These are phyloP conservation scores for Colletotrichum higginsianum DNA, from an alignment of 2,329 filamentous ascomycete species.

Conservation along the genomic window DNA sequence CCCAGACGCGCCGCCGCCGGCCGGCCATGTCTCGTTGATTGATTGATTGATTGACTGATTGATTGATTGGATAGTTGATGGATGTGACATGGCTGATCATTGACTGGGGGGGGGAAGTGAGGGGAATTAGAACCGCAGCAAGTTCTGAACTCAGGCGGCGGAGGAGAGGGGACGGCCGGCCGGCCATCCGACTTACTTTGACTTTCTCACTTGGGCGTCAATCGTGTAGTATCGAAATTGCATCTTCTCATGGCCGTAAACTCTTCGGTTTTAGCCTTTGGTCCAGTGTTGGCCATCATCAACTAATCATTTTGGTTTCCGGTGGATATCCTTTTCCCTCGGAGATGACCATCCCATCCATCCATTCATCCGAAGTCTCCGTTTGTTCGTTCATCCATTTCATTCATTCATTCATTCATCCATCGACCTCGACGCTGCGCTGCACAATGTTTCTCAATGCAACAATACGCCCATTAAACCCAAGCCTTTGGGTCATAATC, in stretches of 20 bases:
- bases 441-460: not conserved
- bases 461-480: not conserved
- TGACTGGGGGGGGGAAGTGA: no score
- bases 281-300: no score
- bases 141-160: not conserved
- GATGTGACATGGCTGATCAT: slow-evolving; percentile 25
- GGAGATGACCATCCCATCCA: not conserved
- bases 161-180: not conserved
- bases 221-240: slow-evolving; percentile 14
- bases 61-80: slow-evolving; percentile 17
- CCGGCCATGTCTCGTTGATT: slow-evolving; percentile 29
- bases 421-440: not conserved
- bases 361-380: slow-evolving; percentile 6
- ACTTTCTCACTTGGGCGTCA: slow-evolving; percentile 9
- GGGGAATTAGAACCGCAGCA: not conserved
- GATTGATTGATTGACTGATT: slow-evolving; percentile 16
- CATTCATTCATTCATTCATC: not conserved
- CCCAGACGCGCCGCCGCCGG: not conserved
- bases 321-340: no score
- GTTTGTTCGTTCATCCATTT: no score
- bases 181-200: not conserved
- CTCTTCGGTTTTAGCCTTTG: not conserved
- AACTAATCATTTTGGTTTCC: no score
- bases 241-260: slow-evolving; percentile 7
- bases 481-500: slow-evolving; percentile 33